A percentile compares a stretch with the other conserved stretches of the same genome.
phyloP scores from a whole-genome alignment of 768 basidiomycete genomes.

The Roridomyces roridus region DNA sequence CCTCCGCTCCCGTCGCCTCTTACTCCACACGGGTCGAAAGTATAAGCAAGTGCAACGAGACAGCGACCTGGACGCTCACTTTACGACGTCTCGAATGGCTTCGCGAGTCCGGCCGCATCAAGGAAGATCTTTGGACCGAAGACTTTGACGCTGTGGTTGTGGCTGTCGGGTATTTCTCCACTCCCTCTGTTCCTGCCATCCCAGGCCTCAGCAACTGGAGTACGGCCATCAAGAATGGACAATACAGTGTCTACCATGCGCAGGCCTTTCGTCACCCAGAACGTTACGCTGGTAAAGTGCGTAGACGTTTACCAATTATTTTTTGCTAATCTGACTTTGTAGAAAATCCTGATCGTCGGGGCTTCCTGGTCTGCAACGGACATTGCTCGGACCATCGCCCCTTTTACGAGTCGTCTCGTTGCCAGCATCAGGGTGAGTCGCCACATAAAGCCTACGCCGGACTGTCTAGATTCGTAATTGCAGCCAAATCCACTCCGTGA shows the following conservation, averaged over 20 bases:
- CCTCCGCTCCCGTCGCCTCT: slow-evolving; percentile 23
- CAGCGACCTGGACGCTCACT: slow-evolving; percentile 27
- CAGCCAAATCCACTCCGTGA: slow-evolving; percentile 30
- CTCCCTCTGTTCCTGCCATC: slow-evolving; percentile 39
- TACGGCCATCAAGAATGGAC: slow-evolving; percentile 21
- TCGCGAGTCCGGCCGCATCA: slow-evolving; percentile 20
- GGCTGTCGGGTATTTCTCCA: slow-evolving; percentile 38
- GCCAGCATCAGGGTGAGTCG: slow-evolving; percentile 25
- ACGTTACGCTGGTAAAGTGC: slow-evolving; percentile 35
- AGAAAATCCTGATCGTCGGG: slow-evolving; percentile 29
- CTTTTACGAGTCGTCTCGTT: slow-evolving; percentile 15
- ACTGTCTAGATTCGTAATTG: not conserved
- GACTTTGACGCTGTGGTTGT: slow-evolving; percentile 41
- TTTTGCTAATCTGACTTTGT: not conserved
- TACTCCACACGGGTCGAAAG: slow-evolving; percentile 48
- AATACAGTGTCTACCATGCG: slow-evolving; percentile 34
- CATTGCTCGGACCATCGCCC: slow-evolving; percentile 28
- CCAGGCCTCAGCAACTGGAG: slow-evolving; percentile 36
- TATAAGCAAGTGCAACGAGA: slow-evolving; percentile 33
- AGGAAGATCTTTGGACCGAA: slow-evolving; percentile 34
- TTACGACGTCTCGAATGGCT: slow-evolving; percentile 26
- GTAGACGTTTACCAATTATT: not conserved
- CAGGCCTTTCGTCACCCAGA: slow-evolving; percentile 39
- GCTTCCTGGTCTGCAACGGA: slow-evolving; percentile 26
- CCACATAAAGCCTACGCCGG: not conserved